Evolutionary conservation across 139 green algal species (phyloP).

Genomic region (Chlorella sp.): DNA sequence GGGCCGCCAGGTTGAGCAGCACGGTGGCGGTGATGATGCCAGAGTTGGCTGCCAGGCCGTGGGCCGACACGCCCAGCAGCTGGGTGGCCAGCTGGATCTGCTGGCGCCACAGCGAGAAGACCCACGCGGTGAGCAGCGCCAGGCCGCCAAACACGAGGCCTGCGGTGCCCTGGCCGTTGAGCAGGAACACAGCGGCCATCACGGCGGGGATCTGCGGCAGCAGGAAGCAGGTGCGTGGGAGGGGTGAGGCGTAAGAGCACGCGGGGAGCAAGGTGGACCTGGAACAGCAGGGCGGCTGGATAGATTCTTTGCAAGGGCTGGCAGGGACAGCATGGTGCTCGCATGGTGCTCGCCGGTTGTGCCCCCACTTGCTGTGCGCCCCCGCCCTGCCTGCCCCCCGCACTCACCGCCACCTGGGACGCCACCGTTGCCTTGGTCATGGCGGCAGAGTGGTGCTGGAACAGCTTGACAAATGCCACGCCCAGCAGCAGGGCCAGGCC

Average conservation of each 20-base stretch:
- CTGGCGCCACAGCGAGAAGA: slow-evolving; percentile 66
- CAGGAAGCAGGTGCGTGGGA: too few species aligned
- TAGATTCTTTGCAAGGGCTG: too few species aligned
- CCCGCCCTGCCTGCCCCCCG: too few species aligned
- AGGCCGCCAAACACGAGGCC: slow-evolving; percentile 37
- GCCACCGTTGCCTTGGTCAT: background rate
- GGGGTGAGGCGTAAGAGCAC: too few species aligned
- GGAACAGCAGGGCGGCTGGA: too few species aligned
- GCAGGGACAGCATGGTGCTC: too few species aligned
- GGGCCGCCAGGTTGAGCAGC: slow-evolving; percentile 38
- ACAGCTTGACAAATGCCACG: slow-evolving; percentile 38
- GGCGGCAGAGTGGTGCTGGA: background rate
- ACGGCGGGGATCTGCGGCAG: slow-evolving; percentile 4
- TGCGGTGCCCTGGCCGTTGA: slow-evolving; percentile 11
- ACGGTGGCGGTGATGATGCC: slow-evolving; percentile 44
- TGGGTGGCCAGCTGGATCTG: slow-evolving; percentile 62
- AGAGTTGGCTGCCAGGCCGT: slow-evolving; percentile 59
- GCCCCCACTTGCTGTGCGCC: too few species aligned
- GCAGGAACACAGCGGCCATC: slow-evolving; percentile 10
- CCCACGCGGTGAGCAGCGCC: slow-evolving; percentile 36
- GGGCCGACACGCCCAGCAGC: slow-evolving; percentile 58
- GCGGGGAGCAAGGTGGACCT: too few species aligned
- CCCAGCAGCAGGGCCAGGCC: slow-evolving; percentile 37
- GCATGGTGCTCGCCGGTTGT: too few species aligned
- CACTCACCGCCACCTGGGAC: too few species aligned